Conservation (phyloP, 176 grass and related monocot genomes). For the Canna indica region DNA sequence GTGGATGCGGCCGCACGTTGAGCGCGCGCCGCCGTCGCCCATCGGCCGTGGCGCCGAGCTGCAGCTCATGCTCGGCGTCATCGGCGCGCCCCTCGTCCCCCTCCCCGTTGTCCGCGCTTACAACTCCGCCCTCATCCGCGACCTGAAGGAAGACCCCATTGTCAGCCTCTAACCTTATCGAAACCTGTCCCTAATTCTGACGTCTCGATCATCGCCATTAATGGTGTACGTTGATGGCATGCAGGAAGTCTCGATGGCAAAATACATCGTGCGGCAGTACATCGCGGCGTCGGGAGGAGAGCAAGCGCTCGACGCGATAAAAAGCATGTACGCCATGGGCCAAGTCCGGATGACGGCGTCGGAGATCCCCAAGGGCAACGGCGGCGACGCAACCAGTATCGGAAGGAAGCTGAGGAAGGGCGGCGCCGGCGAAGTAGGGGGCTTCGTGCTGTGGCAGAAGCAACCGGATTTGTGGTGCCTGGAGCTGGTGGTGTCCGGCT, state of each 20-base stretch:
- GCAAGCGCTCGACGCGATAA: background rate
- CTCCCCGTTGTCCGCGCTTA: background rate
- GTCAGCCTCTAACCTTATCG: background rate
- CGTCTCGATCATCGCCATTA: no score
- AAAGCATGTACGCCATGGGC: conserved; percentile 24
- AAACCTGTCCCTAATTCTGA: no score
- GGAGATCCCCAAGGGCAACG: background rate
- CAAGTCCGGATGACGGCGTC: conserved; percentile 19
- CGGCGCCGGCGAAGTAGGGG: conserved; percentile 7
- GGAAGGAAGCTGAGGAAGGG: background rate
- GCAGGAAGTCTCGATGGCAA: conserved; percentile 15
- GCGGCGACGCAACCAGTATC: background rate
- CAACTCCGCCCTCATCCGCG: background rate
- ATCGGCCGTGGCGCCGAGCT: background rate
- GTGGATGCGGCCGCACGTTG: background rate
- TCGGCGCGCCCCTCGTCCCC: conserved; percentile 15
- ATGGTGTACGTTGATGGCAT: background rate
- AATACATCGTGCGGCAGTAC: conserved; percentile 25
- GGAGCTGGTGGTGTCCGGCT: conserved; percentile 17
- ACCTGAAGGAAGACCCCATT: conserved; percentile 5
- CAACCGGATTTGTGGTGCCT: conserved; percentile 14
- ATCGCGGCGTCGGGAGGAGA: conserved; percentile 17
- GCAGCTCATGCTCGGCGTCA: conserved; percentile 20
- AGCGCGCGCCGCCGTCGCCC: background rate
- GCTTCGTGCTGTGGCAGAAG: conserved; percentile 28